A percentile compares a stretch with the other conserved stretches of the same genome.
These are phyloP conservation scores for Yamadazyma kanchanaburiensis DNA, from an alignment of 1,139 yeast species.

Conservation along the genomic window DNA sequence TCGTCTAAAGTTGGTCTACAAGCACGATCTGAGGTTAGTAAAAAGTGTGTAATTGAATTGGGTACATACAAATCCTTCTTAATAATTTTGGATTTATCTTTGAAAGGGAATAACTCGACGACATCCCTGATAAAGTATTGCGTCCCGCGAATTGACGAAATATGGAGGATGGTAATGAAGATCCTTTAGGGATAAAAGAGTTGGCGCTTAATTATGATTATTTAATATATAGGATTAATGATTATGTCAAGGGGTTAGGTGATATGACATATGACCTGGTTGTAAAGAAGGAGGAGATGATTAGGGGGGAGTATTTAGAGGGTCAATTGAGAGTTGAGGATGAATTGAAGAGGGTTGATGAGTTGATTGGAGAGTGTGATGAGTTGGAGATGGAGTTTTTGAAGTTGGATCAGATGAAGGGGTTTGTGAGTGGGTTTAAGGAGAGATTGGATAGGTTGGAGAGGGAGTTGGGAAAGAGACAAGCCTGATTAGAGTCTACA, in stretches of 20 bases:
- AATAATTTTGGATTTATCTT: slow-evolving; percentile 57
- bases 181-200: slow-evolving; percentile 60
- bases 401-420: slow-evolving; percentile 62
- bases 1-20: slow-evolving; percentile 81
- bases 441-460: slow-evolving; percentile 26
- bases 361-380: slow-evolving; percentile 47
- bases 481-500: too few species aligned
- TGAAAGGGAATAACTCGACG: slow-evolving; percentile 38
- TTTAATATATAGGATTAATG: slow-evolving; percentile 56
- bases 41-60: slow-evolving; percentile 14
- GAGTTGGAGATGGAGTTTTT: slow-evolving; percentile 59
- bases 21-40: slow-evolving; percentile 70
- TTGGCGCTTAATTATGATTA: slow-evolving; percentile 63
- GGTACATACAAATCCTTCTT: slow-evolving; percentile 58
- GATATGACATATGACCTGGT: slow-evolving; percentile 34
- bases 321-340: slow-evolving; percentile 35
- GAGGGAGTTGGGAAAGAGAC: slow-evolving; percentile 13
- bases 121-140: too few species aligned
- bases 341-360: slow-evolving; percentile 42
- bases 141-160: too few species aligned
- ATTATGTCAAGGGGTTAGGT: slow-evolving; percentile 40
- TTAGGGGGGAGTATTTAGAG: slow-evolving; percentile 30
- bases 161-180: slow-evolving; percentile 25
- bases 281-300: slow-evolving; percentile 23
- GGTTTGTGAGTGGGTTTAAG: slow-evolving; percentile 43